Evolutionary conservation across 192 early-diverging fungal species (phyloP).

Genomic region (Mortierella hygrophila): DNA sequence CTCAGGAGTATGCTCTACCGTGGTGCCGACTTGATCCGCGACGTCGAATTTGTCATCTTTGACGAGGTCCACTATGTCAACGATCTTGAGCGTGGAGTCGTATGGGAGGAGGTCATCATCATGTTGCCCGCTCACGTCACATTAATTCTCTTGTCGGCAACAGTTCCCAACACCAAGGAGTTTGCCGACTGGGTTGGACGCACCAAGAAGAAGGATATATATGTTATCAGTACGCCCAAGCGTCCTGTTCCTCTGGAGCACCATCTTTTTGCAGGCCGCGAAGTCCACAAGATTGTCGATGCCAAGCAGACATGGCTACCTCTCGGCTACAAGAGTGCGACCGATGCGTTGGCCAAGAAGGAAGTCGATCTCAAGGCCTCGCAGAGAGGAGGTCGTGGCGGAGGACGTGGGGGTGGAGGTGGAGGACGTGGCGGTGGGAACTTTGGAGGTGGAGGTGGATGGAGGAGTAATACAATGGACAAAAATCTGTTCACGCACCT

Average conservation of each 20-base stretch:
- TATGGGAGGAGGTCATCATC: slow-evolving; percentile 99
- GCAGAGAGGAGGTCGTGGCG: slow-evolving; percentile 55
- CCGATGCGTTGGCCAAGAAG: slow-evolving; percentile 76
- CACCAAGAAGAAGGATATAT: slow-evolving; percentile 97
- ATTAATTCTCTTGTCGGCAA: slow-evolving; percentile 96
- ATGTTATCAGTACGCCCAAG: slow-evolving; percentile 94
- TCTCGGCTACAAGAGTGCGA: slow-evolving; percentile 78
- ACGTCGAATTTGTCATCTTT: slow-evolving; percentile 99
- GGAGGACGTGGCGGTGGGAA: slow-evolving; percentile 58
- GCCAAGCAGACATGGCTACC: slow-evolving; percentile 74
- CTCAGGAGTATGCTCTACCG: slow-evolving; percentile 97
- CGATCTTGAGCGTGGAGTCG: slow-evolving; percentile 94
- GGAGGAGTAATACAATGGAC: slow-evolving; percentile 67
- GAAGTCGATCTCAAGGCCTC: slow-evolving; percentile 64
- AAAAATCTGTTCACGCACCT: slow-evolving; percentile 87
- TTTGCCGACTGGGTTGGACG: slow-evolving; percentile 99
- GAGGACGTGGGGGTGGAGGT: slow-evolving; percentile 59
- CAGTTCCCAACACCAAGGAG: slow-evolving; percentile 97
- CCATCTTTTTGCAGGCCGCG: slow-evolving; percentile 87
- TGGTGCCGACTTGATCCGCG: slow-evolving; percentile 95
- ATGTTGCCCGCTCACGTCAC: slow-evolving; percentile 97
- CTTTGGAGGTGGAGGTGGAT: slow-evolving; percentile 59
- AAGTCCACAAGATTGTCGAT: slow-evolving; percentile 93
- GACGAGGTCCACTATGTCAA: slow-evolving; percentile 99
- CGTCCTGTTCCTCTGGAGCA: slow-evolving; percentile 97